Conservation (phyloP, 1,139 yeast genomes). For the Eremothecium coryli region DNA sequence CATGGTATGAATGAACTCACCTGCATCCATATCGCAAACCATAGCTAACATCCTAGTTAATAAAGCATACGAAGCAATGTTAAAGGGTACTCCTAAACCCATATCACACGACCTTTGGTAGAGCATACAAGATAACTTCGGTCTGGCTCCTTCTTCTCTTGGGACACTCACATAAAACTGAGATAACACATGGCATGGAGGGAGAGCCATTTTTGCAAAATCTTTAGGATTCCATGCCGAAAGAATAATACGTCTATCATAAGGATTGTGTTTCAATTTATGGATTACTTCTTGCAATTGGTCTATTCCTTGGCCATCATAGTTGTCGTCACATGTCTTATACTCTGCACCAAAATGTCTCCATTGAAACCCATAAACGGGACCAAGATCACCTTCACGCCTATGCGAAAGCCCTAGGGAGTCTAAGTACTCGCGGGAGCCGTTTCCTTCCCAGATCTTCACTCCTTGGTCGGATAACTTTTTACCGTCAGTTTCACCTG, state of each 20-base stretch:
- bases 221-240: constrained; percentile 99
- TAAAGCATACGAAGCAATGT: constrained; percentile 91
- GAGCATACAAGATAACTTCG: constrained; percentile 72
- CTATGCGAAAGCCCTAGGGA: constrained; percentile 69
- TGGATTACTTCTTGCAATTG: constrained; percentile 75
- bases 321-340: constrained; percentile 75
- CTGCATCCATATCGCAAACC: constrained; percentile 86
- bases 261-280: constrained; percentile 77
- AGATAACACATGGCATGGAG: constrained; percentile 95
- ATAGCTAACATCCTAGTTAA: constrained; percentile 93
- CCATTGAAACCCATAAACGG: constrained; percentile 99
- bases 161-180: constrained; percentile 90
- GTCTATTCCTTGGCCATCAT: constrained; percentile 80
- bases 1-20: constrained; percentile 88
- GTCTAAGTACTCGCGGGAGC: constrained; percentile 87
- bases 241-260: constrained; percentile 86
- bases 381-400: constrained; percentile 92
- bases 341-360: constrained; percentile 96
- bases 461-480: constrained; percentile 72
- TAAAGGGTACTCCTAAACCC: constrained; percentile 98
- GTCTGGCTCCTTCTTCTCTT: constrained; percentile 37
- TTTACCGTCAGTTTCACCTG: constrained; percentile 84
- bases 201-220: constrained; percentile 86
- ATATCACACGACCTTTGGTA: constrained; percentile 98
- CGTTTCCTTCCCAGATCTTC: constrained; percentile 97